phyloP scores from a whole-genome alignment of 1,284 basidiomycete species.

The Tilletia horrida region DNA sequence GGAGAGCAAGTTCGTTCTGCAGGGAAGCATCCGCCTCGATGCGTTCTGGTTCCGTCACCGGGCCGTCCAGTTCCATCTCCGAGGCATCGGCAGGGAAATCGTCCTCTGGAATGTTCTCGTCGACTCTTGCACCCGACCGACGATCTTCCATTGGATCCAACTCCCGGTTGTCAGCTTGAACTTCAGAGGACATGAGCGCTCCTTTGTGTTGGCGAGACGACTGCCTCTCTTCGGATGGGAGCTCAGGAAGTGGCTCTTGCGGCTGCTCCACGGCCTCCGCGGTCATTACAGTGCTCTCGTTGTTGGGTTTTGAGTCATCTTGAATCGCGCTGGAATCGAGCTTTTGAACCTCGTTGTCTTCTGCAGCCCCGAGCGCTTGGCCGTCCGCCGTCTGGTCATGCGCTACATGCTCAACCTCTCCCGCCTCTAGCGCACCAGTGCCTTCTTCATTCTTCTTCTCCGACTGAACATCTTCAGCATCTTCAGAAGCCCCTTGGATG shows the following conservation, averaged over 20 bases:
- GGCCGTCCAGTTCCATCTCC: not conserved
- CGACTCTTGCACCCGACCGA: not conserved
- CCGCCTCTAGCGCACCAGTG: conserved; percentile 56
- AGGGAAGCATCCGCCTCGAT: not conserved
- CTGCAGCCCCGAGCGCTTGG: conserved; percentile 86
- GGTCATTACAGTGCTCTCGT: not conserved
- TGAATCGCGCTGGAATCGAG: conserved; percentile 58
- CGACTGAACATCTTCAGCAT: conserved; percentile 52
- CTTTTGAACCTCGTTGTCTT: conserved; percentile 65
- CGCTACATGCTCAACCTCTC: conserved; percentile 74
- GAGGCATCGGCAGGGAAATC: not conserved
- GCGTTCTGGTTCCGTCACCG: conserved; percentile 1
- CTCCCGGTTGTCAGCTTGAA: not conserved
- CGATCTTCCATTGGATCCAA: not conserved
- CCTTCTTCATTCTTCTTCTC: conserved; percentile 56
- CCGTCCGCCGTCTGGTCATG: conserved; percentile 69
- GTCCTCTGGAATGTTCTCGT: not conserved
- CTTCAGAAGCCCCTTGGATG: conserved; percentile 65
- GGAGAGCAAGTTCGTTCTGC: not conserved
- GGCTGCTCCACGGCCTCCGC: not conserved
- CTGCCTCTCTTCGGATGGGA: not conserved
- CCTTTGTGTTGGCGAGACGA: conserved; percentile 3
- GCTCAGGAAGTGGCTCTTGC: not conserved
- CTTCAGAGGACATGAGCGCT: not conserved
- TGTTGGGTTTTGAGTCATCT: conserved; percentile 17